Percentiles rank a stretch among this genome's conserved stretches.
Conservation (phyloP, 495 filamentous ascomycete species). For the Aspergillus nanangensis region DNA sequence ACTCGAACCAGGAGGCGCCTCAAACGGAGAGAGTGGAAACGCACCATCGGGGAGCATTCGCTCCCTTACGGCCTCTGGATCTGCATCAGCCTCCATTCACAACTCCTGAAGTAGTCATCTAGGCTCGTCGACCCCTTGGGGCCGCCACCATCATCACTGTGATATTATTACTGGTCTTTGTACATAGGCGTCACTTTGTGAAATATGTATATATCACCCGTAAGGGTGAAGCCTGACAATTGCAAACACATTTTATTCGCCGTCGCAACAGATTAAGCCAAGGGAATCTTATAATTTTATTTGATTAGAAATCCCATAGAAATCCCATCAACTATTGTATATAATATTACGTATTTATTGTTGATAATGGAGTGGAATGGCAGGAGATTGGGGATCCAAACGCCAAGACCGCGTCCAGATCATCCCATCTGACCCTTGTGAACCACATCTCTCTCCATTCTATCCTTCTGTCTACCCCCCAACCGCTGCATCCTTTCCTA, state of each 20-base stretch:
- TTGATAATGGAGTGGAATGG: too few species aligned
- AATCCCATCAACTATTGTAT: too few species aligned
- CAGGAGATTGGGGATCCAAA: too few species aligned
- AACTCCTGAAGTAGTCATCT: constrained; percentile 11
- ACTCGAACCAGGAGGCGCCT: constrained; percentile 1
- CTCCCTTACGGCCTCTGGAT: constrained; percentile 33
- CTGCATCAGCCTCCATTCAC: constrained; percentile 24
- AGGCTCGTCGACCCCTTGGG: too few species aligned
- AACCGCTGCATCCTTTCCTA: background rate
- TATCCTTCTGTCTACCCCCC: background rate
- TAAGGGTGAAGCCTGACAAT: too few species aligned
- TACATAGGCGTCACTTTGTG: constrained; percentile 1
- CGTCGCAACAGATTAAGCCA: too few species aligned
- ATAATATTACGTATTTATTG: too few species aligned
- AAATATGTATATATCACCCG: background rate
- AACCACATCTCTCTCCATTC: background rate
- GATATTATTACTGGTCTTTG: constrained; percentile 8
- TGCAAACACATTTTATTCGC: too few species aligned
- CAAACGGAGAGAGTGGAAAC: constrained; percentile 19
- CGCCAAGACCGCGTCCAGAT: too few species aligned
- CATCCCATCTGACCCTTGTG: too few species aligned
- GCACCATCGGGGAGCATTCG: constrained; percentile 31
- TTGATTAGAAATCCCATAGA: too few species aligned
- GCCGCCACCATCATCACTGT: constrained; percentile 4
- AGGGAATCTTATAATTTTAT: too few species aligned